These are phyloP conservation scores for Nadsonia starkeyi-henricii DNA, from an alignment of 1,139 yeast species.

Conservation along the genomic window DNA sequence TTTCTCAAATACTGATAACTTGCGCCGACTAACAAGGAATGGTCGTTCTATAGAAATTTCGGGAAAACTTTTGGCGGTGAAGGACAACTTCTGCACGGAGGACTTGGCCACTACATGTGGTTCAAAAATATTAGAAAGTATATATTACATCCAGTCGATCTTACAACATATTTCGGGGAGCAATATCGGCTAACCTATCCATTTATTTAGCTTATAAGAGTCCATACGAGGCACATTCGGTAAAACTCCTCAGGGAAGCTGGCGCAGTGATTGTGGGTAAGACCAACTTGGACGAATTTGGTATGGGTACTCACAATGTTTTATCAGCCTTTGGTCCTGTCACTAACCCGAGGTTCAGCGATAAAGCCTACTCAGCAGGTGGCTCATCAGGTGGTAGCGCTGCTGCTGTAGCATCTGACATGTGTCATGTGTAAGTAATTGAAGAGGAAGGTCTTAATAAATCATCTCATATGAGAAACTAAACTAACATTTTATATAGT, in stretches of 20 bases:
- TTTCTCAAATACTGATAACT: not conserved
- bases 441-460: too few relatives aligned
- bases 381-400: constrained; percentile 97
- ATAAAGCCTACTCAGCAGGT: constrained; percentile 41
- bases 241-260: constrained; percentile 33
- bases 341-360: constrained; percentile 43
- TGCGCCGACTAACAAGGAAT: constrained; percentile 1
- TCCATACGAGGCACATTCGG: constrained; percentile 75
- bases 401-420: constrained; percentile 64
- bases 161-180: too few relatives aligned
- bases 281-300: constrained; percentile 93
- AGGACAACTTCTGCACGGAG: constrained; percentile 66
- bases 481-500: constrained; percentile 2
- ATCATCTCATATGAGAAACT: not conserved
- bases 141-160: constrained; percentile 18
- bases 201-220: constrained; percentile 35
- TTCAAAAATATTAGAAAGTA: constrained; percentile 32
- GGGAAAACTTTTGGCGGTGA: constrained; percentile 31
- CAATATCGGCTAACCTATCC: too few relatives aligned
- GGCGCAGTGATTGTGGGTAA: constrained; percentile 59
- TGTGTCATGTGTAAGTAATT: constrained; percentile 36
- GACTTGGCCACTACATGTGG: constrained; percentile 63
- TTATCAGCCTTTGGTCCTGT: constrained; percentile 39
- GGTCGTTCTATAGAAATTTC: constrained; percentile 5
- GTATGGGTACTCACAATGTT: constrained; percentile 66